phyloP scores from a whole-genome alignment of 2,329 filamentous ascomycete species.

The Dactylellina sp. region DNA sequence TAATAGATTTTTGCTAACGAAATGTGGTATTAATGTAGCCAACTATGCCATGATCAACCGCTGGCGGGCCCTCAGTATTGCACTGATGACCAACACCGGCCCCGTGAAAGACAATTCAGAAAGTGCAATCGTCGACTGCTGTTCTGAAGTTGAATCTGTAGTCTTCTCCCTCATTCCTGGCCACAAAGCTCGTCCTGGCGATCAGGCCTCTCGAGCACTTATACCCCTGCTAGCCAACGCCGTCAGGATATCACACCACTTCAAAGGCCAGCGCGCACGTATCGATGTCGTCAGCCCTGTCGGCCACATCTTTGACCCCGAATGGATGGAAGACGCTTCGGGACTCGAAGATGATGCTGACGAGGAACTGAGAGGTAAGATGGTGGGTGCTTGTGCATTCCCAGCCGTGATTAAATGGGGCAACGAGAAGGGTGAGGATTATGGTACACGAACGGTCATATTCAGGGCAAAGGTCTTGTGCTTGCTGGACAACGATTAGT shows the following conservation, averaged over 20 bases:
- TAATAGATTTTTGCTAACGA: slow-evolving; percentile 7
- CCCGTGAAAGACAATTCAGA: slow-evolving; percentile 54
- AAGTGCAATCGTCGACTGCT: slow-evolving; percentile 53
- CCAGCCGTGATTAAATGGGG: slow-evolving; percentile 55
- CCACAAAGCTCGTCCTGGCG: slow-evolving; percentile 46
- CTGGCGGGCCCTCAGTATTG: slow-evolving; percentile 52
- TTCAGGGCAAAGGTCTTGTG: slow-evolving; percentile 53
- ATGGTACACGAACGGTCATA: slow-evolving; percentile 40
- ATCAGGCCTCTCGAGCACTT: slow-evolving; percentile 39
- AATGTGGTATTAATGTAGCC: slow-evolving; percentile 25
- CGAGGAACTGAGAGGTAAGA: slow-evolving; percentile 52
- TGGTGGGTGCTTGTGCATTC: slow-evolving; percentile 54
- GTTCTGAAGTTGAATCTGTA: slow-evolving; percentile 53
- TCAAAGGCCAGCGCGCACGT: slow-evolving; percentile 50
- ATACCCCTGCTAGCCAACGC: slow-evolving; percentile 51
- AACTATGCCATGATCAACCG: slow-evolving; percentile 55
- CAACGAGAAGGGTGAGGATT: slow-evolving; percentile 55
- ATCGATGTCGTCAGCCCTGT: slow-evolving; percentile 53
- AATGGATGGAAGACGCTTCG: slow-evolving; percentile 55
- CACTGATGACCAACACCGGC: slow-evolving; percentile 40
- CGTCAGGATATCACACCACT: slow-evolving; percentile 46
- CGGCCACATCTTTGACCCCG: slow-evolving; percentile 49
- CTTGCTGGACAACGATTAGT: slow-evolving; percentile 51
- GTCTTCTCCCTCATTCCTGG: slow-evolving; percentile 55
- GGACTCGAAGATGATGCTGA: slow-evolving; percentile 54